phyloP scores from a whole-genome alignment of 2,329 filamentous ascomycete species.

The Diaporthe eres region DNA sequence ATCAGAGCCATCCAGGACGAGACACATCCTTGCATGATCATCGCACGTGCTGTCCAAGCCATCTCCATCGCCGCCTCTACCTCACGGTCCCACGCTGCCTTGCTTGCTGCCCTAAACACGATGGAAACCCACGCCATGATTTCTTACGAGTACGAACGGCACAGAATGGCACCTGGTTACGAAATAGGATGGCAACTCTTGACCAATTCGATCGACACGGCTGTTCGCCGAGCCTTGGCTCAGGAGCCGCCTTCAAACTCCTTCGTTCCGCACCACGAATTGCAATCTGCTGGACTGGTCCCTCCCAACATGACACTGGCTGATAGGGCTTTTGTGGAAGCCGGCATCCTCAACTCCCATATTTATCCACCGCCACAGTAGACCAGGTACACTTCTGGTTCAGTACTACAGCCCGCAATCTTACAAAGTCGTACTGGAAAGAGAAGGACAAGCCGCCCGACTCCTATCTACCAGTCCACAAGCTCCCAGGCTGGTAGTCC shows the following conservation, averaged over 20 bases:
- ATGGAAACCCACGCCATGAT: neutral
- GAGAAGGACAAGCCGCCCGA: neutral
- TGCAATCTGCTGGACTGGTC: neutral
- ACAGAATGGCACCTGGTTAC: neutral
- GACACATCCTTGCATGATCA: neutral
- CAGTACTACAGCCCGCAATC: neutral
- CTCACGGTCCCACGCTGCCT: neutral
- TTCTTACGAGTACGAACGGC: neutral
- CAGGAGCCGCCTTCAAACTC: neutral
- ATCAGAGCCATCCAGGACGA: neutral
- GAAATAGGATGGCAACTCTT: neutral
- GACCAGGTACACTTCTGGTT: neutral
- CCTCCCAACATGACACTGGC: neutral
- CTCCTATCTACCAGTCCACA: neutral
- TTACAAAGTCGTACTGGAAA: neutral
- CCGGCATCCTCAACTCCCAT: neutral
- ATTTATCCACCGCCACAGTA: neutral
- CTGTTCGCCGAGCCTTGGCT: constrained; percentile 5
- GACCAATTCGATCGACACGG: neutral
- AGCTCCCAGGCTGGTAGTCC: neutral
- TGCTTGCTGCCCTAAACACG: constrained; percentile 2
- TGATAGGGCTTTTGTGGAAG: neutral
- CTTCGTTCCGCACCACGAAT: neutral
- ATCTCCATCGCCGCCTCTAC: constrained; percentile 5
- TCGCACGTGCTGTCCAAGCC: constrained; percentile 2